Percentiles rank a stretch among this genome's conserved stretches.
Conservation (phyloP, 2,329 filamentous ascomycete species). For the Colletotrichum endophyticum region DNA sequence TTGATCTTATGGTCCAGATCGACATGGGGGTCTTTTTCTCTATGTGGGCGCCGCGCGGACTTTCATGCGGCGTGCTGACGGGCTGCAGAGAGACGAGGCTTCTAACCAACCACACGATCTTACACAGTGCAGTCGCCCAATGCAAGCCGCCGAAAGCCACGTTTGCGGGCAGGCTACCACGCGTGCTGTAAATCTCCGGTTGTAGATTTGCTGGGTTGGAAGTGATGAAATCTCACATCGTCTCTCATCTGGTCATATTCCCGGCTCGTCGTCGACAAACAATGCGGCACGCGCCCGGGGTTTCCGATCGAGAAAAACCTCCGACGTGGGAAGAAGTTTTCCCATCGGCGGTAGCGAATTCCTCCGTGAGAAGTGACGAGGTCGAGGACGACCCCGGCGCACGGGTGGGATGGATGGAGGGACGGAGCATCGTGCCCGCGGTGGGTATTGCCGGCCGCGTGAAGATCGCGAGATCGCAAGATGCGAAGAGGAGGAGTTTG, state of each 20-base stretch:
- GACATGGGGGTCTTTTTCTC: neutral
- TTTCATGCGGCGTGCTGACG: neutral
- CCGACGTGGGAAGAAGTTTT: neutral
- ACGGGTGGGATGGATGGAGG: neutral
- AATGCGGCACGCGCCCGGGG: neutral
- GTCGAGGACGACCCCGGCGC: neutral
- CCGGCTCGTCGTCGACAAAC: neutral
- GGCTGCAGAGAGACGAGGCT: neutral
- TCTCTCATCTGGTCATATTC: neutral
- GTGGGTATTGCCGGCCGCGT: neutral
- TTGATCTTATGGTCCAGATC: neutral
- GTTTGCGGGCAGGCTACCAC: neutral
- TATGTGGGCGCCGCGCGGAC: neutral
- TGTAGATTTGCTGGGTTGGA: neutral
- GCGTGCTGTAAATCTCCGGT: neutral
- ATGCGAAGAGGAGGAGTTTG: neutral
- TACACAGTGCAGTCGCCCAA: neutral
- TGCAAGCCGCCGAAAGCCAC: neutral
- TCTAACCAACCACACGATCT: neutral
- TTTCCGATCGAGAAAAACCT: neutral
- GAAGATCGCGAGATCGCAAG: neutral
- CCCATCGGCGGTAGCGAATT: neutral
- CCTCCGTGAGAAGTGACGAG: neutral
- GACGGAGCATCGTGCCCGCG: neutral
- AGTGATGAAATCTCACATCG: neutral